phyloP scores from a whole-genome alignment of 1,284 basidiomycete genomes.

The Ganoderma resinaceum region DNA sequence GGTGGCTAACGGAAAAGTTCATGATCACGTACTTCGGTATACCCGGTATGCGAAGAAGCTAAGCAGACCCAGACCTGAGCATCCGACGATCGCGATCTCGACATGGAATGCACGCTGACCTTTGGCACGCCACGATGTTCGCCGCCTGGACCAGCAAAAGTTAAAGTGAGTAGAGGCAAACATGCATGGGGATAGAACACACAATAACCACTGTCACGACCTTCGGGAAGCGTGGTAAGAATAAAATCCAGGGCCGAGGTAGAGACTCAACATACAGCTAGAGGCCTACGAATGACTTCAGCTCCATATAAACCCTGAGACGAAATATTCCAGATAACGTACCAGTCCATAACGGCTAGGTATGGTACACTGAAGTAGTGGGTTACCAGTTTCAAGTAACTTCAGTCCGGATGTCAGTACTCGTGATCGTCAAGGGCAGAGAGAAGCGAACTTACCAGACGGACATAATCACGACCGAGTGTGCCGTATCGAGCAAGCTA shows the following conservation, averaged over 20 bases:
- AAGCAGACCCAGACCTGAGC: not conserved
- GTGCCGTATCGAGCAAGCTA: not conserved
- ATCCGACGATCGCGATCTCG: not conserved
- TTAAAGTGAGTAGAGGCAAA: not conserved
- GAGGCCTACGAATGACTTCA: not conserved
- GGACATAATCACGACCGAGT: not conserved
- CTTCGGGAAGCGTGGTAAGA: not conserved
- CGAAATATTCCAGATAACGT: not conserved
- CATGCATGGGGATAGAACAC: not conserved
- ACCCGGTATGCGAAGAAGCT: constrained; percentile 1
- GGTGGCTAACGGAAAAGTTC: not conserved
- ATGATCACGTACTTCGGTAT: not conserved
- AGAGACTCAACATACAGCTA: not conserved
- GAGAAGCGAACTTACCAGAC: not conserved
- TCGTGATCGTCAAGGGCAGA: not conserved
- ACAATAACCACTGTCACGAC: not conserved
- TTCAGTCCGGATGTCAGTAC: not conserved
- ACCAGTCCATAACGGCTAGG: constrained; percentile 35
- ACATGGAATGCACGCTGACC: not conserved
- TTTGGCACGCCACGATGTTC: not conserved
- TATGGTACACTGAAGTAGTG: constrained; percentile 21
- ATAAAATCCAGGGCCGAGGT: not conserved
- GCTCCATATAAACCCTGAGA: not conserved
- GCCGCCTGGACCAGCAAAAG: not conserved
- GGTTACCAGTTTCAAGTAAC: not conserved